Conservation (phyloP, 768 basidiomycete species). For the Butyriboletus loyo region DNA sequence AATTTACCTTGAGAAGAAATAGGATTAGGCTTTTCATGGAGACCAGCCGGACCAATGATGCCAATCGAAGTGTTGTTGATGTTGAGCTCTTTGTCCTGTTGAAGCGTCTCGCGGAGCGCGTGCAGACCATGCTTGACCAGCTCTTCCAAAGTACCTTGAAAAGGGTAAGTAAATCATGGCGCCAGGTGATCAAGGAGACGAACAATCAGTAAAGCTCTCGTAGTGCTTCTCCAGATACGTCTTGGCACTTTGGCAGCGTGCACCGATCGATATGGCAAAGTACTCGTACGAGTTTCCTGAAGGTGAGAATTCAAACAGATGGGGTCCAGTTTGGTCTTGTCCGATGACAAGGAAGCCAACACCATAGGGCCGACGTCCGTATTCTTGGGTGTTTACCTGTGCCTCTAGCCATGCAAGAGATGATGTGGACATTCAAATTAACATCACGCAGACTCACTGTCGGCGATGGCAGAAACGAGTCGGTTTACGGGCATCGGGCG, state of each 20-base stretch:
- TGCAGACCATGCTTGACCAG: conserved; percentile 92
- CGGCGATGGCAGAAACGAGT: conserved; percentile 89
- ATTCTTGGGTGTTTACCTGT: conserved; percentile 98
- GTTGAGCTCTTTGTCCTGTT: conserved; percentile 96
- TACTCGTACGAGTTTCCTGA: conserved; percentile 98
- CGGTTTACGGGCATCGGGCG: conserved; percentile 92
- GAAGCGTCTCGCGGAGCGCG: conserved; percentile 93
- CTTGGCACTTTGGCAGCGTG: conserved; percentile 96
- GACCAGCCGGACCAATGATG: conserved; percentile 74
- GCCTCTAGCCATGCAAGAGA: conserved; percentile 59
- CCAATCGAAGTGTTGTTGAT: conserved; percentile 93
- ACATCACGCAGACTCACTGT: conserved; percentile 59
- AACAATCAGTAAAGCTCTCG: conserved; percentile 82
- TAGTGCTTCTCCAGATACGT: conserved; percentile 97
- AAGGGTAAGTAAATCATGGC: background rate
- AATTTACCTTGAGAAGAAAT: conserved; percentile 59
- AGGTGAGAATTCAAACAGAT: conserved; percentile 97
- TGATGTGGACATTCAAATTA: background rate
- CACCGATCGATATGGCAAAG: conserved; percentile 97
- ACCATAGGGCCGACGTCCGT: conserved; percentile 95
- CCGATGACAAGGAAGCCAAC: conserved; percentile 98
- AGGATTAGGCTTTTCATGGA: conserved; percentile 49
- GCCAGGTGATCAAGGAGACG: conserved; percentile 26
- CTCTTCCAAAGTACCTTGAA: conserved; percentile 75
- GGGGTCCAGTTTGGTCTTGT: conserved; percentile 93